Conservation (phyloP, 495 filamentous ascomycete genomes). For the Hypoxylon fuscum region DNA sequence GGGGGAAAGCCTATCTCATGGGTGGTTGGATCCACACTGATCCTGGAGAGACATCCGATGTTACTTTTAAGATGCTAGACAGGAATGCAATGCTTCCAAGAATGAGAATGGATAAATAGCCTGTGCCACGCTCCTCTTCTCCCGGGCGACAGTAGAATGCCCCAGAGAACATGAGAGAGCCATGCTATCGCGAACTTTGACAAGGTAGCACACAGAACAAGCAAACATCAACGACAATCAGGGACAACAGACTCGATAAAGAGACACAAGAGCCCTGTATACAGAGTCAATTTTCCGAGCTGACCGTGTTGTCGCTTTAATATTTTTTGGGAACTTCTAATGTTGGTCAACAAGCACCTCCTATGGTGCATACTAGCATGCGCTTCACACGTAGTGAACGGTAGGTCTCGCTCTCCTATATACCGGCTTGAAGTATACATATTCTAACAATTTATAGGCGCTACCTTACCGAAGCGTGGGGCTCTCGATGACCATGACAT, state of each 20-base stretch:
- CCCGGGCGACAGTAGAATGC: neutral
- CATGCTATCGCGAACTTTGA: neutral
- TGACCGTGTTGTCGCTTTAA: neutral
- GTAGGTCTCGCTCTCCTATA: slow-evolving; percentile 8
- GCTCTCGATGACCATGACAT: neutral
- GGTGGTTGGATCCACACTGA: slow-evolving; percentile 12
- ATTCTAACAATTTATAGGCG: slow-evolving; percentile 21
- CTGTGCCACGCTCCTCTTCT: neutral
- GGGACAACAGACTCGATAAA: slow-evolving; percentile 3
- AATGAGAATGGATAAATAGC: slow-evolving; percentile 40
- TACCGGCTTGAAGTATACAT: neutral
- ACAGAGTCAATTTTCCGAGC: neutral
- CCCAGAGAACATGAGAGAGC: neutral
- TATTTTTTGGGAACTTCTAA: neutral
- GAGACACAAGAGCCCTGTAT: neutral
- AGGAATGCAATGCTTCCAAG: slow-evolving; percentile 20
- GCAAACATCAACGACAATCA: slow-evolving; percentile 4
- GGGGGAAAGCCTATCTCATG: neutral
- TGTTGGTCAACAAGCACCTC: slow-evolving; percentile 20
- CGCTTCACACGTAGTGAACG: slow-evolving; percentile 18
- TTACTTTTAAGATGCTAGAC: slow-evolving; percentile 10
- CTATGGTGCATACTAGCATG: slow-evolving; percentile 28
- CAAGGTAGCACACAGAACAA: neutral
- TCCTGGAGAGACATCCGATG: slow-evolving; percentile 23
- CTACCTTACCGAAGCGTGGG: slow-evolving; percentile 1